phyloP scores from a whole-genome alignment of 768 basidiomycete species.

The Leucosporidium creatinivorum region DNA sequence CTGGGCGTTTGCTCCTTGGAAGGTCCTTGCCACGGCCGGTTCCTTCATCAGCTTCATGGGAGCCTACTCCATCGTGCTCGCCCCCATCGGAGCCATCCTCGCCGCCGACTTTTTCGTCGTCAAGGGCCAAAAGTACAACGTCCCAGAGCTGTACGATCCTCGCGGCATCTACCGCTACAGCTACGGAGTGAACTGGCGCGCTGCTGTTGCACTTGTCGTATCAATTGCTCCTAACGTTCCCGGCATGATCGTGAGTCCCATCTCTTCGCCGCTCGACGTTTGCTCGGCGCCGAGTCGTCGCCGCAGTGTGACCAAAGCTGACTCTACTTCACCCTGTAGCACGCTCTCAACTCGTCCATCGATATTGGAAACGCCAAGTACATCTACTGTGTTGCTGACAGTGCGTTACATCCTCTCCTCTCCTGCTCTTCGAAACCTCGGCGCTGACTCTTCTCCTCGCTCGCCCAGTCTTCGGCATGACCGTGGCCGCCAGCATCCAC shows the following conservation, averaged over 20 bases:
- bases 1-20: conserved; percentile 27
- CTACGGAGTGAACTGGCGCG: conserved; percentile 60
- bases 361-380: conserved; percentile 47
- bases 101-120: conserved; percentile 69
- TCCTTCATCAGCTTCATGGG: conserved; percentile 25
- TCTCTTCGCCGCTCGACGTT: too few relatives aligned
- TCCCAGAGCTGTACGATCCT: conserved; percentile 76
- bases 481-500: conserved; percentile 9
- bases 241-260: neutral
- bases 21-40: conserved; percentile 22
- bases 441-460: neutral
- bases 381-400: too few relatives aligned
- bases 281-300: neutral
- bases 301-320: too few relatives aligned
- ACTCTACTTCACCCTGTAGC: too few relatives aligned
- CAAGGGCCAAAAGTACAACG: conserved; percentile 62
- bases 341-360: conserved; percentile 60
- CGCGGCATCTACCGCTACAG: conserved; percentile 45
- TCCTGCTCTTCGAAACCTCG: too few relatives aligned
- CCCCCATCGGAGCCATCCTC: conserved; percentile 73
- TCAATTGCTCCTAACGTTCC: conserved; percentile 67
- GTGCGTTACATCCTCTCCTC: too few relatives aligned
- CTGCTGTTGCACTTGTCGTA: conserved; percentile 57
- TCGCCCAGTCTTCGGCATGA: conserved; percentile 1
- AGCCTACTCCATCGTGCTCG: conserved; percentile 74